These are phyloP conservation scores for Capsella bursapastoris DNA, from an alignment of 345 rosid species.

Conservation along the genomic window DNA sequence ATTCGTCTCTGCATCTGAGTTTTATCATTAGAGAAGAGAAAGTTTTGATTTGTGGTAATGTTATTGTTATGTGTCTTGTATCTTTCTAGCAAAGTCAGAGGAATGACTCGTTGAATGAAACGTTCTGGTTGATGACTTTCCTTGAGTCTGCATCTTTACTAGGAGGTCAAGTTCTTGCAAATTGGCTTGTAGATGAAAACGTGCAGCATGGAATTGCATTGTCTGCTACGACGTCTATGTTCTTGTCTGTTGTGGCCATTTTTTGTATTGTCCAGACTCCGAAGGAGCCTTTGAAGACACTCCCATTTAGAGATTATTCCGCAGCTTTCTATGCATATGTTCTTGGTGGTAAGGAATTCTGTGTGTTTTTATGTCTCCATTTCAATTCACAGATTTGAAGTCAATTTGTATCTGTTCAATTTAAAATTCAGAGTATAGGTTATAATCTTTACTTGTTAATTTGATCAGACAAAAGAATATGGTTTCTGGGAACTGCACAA, in stretches of 20 bases:
- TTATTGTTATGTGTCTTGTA: neutral
- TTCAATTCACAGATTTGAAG: neutral
- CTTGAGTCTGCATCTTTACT: constrained; percentile 75
- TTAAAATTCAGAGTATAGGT: neutral
- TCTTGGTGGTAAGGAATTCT: constrained; percentile 61
- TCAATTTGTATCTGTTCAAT: neutral
- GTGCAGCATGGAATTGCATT: constrained; percentile 53
- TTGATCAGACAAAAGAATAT: constrained; percentile 79
- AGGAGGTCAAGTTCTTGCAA: constrained; percentile 77
- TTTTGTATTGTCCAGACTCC: constrained; percentile 55
- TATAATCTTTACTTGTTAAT: neutral
- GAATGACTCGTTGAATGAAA: constrained; percentile 72
- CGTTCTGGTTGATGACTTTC: constrained; percentile 92
- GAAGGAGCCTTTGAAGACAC: constrained; percentile 54
- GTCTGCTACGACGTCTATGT: constrained; percentile 51
- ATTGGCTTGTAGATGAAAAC: constrained; percentile 62
- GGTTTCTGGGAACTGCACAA: constrained; percentile 78
- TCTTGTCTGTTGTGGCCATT: constrained; percentile 61
- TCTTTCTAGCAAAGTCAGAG: constrained; percentile 78
- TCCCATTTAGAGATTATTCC: constrained; percentile 50
- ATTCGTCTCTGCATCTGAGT: neutral
- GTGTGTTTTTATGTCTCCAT: neutral
- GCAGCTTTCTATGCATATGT: constrained; percentile 56
- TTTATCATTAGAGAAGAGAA: neutral
- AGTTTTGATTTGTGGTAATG: neutral